A percentile compares a stretch with the other conserved stretches of the same genome.
phyloP scores from a whole-genome alignment of 176 grass and related monocot genomes.

The Oryza longistaminata region DNA sequence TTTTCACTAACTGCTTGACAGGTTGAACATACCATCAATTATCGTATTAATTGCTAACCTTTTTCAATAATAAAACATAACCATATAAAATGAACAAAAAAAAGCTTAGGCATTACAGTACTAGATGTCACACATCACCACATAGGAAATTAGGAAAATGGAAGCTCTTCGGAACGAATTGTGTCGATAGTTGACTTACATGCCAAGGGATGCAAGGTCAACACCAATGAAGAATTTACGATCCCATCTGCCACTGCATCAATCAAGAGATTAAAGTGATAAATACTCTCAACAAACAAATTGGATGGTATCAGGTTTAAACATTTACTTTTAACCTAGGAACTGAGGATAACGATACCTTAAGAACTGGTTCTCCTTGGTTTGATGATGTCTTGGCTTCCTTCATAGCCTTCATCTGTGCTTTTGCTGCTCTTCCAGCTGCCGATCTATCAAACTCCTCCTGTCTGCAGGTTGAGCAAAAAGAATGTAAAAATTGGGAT shows the following conservation, averaged over 20 bases:
- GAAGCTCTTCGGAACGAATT: background rate
- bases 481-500: background rate
- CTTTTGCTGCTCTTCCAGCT: constrained; percentile 73
- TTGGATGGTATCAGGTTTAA: background rate
- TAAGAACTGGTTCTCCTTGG: constrained; percentile 86
- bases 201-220: background rate
- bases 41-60: no score
- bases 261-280: constrained; percentile 30
- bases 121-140: background rate
- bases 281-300: constrained; percentile 15
- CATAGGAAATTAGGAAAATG: constrained; percentile 1
- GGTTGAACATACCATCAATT: background rate
- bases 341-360: constrained; percentile 49
- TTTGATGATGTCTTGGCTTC: constrained; percentile 60
- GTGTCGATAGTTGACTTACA: constrained; percentile 56
- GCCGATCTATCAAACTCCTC: constrained; percentile 83
- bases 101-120: background rate
- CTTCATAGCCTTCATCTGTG: constrained; percentile 85
- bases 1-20: background rate
- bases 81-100: background rate
- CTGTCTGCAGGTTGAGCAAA: constrained; percentile 48
- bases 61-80: background rate
- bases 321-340: background rate
- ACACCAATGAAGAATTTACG: constrained; percentile 28
- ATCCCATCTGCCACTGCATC: constrained; percentile 88